Base-by-base conservation (phyloP, 257 asterid genomes). In the Schizonepeta tenuifolia region DNA sequence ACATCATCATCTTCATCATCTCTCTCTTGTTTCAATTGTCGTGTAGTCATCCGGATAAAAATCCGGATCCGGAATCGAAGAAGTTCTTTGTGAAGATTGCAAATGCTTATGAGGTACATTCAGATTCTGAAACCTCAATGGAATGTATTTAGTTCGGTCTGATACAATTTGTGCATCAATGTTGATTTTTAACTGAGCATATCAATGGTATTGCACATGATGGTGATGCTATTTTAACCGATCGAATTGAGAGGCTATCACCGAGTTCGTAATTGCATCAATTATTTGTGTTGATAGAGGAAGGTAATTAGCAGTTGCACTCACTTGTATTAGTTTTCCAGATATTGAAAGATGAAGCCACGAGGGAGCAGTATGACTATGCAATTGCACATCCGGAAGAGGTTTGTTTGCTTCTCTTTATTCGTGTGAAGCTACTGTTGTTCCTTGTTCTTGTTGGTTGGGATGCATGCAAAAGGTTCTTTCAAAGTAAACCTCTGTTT, bases 331-430 rank as follows among this genome's bases (percentile, higher is more conserved):
- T 49, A 17, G 84, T 13, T 28, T 22, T 79, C 77, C 84, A 92
- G 98, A 95, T 95, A 80, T 80, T 95, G 85, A 95, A 92, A 88
- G 97, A 90, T 79, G 97, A 90, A 79, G 88, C 93, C 67, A 92
- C 98, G 15, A 90, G 97, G 84, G 99, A 85, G 83, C 97, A 95
- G 71, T 95, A 92, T 80, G 97, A 92, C 78, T 95, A 95, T 76
- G 98, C 98, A 74, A 87, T 92, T 84, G 98, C 91, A 67, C 97
- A 90, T 80, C 98, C 98, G 10, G 98, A 95, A 77, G 98, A 95
- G 97, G 98, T 95, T 77, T 51, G 88, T 76, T 72, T 40, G 5
- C 61, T 65, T 41, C 41, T 26, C 57, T 74, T 24, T 65, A 28
- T 36, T 55, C 41, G 28, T 41, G 78, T 55, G 53, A 70, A 70